A percentile compares a stretch with the other conserved stretches of the same genome.
Conservation (phyloP, 2,329 filamentous ascomycete genomes). For the Alternaria incomplexa region DNA sequence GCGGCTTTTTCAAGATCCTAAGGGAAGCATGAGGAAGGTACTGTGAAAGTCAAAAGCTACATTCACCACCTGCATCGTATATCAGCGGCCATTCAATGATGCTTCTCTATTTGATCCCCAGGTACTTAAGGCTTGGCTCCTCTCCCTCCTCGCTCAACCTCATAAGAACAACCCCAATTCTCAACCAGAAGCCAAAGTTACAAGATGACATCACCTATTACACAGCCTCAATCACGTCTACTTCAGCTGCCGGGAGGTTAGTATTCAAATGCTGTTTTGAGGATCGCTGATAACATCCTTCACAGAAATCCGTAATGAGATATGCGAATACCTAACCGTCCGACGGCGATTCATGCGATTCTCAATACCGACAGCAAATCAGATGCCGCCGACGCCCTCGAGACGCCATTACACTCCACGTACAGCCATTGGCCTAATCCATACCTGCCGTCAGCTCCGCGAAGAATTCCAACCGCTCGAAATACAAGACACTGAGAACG, state of each 20-base stretch:
- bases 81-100: background rate
- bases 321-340: background rate
- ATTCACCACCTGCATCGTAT: background rate
- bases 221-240: background rate
- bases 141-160: background rate
- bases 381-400: too few species aligned
- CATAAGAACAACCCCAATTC: background rate
- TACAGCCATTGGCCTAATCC: background rate
- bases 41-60: background rate
- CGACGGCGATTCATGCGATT: background rate
- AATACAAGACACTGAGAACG: too few species aligned
- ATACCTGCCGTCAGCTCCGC: background rate
- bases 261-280: too few species aligned
- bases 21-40: background rate
- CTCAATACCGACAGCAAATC: background rate
- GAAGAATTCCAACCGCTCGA: background rate
- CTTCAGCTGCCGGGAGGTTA: background rate
- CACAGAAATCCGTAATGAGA: background rate
- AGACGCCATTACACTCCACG: too few species aligned
- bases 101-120: background rate
- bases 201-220: background rate
- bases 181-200: background rate
- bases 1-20: background rate
- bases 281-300: background rate
- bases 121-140: background rate